Evolutionary conservation across 805 yeast species (phyloP).

Genomic region (Candida verbasci): DNA sequence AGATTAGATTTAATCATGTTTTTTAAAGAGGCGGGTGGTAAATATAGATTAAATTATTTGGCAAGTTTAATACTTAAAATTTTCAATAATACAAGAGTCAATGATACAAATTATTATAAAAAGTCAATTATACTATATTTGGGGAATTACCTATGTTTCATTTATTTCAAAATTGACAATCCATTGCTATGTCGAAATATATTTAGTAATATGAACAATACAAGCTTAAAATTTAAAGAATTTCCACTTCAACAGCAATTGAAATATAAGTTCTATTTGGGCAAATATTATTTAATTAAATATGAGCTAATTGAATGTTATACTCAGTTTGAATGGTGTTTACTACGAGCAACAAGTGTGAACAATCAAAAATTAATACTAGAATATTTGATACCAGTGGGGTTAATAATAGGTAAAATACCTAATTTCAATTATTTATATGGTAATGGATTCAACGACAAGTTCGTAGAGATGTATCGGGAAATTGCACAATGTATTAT

Average conservation of each 20-base stretch:
- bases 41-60: slow-evolving; percentile 45
- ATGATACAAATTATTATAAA: slow-evolving; percentile 38
- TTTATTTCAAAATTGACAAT: slow-evolving; percentile 51
- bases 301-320: slow-evolving; percentile 45
- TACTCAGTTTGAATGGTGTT: slow-evolving; percentile 54
- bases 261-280: slow-evolving; percentile 51
- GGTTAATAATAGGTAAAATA: slow-evolving; percentile 50
- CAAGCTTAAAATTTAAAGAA: slow-evolving; percentile 38
- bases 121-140: slow-evolving; percentile 49
- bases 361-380: slow-evolving; percentile 40
- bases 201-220: slow-evolving; percentile 55
- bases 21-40: slow-evolving; percentile 34
- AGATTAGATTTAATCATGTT: slow-evolving; percentile 38
- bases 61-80: slow-evolving; percentile 53
- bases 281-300: slow-evolving; percentile 52
- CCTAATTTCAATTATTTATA: slow-evolving; percentile 29
- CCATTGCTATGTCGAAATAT: slow-evolving; percentile 60
- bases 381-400: slow-evolving; percentile 47
- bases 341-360: slow-evolving; percentile 18
- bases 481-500: slow-evolving; percentile 34
- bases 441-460: background rate
- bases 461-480: slow-evolving; percentile 23
- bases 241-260: slow-evolving; percentile 43
- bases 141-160: slow-evolving; percentile 50
- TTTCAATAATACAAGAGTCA: slow-evolving; percentile 54